phyloP scores from a whole-genome alignment of 495 filamentous ascomycete genomes.

The Penicillium robsamsonii region DNA sequence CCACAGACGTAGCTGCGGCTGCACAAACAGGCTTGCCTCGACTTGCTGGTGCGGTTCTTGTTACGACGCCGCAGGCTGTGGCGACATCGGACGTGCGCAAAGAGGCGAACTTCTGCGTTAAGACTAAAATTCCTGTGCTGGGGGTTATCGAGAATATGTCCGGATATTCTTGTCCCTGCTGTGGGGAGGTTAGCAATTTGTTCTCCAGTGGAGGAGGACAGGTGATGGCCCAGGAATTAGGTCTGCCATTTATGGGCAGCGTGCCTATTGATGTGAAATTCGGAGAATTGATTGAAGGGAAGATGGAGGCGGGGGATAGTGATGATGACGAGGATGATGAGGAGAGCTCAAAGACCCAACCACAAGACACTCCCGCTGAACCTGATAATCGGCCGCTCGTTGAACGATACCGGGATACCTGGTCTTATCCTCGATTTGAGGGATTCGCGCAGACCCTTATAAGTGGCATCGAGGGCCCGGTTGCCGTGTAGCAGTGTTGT shows the following conservation, averaged over 20 bases:
- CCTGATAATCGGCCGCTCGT: slow-evolving; percentile 61
- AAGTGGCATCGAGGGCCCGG: slow-evolving; percentile 37
- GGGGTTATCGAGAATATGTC: slow-evolving; percentile 98
- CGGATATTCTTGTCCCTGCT: slow-evolving; percentile 93
- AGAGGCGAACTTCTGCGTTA: slow-evolving; percentile 92
- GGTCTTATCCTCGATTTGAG: slow-evolving; percentile 70
- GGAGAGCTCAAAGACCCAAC: slow-evolving; percentile 45
- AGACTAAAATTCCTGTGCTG: slow-evolving; percentile 76
- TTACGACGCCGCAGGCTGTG: slow-evolving; percentile 94
- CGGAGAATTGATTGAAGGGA: slow-evolving; percentile 64
- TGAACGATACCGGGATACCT: slow-evolving; percentile 75
- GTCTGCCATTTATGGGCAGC: slow-evolving; percentile 77
- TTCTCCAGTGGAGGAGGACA: slow-evolving; percentile 87
- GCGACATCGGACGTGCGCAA: slow-evolving; percentile 92
- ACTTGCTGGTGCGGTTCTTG: slow-evolving; percentile 79
- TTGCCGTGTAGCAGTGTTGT: background rate
- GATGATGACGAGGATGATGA: slow-evolving; percentile 38
- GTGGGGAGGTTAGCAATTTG: slow-evolving; percentile 87
- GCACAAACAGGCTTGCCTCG: slow-evolving; percentile 36
- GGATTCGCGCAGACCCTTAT: slow-evolving; percentile 60
- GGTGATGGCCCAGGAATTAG: slow-evolving; percentile 85
- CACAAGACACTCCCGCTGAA: slow-evolving; percentile 40
- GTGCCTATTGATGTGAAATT: slow-evolving; percentile 85
- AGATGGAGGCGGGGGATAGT: slow-evolving; percentile 38
- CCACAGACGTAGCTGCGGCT: slow-evolving; percentile 29